Base-by-base conservation (phyloP, 495 filamentous ascomycete species). In the Xanthoparmelia taractica region DNA sequence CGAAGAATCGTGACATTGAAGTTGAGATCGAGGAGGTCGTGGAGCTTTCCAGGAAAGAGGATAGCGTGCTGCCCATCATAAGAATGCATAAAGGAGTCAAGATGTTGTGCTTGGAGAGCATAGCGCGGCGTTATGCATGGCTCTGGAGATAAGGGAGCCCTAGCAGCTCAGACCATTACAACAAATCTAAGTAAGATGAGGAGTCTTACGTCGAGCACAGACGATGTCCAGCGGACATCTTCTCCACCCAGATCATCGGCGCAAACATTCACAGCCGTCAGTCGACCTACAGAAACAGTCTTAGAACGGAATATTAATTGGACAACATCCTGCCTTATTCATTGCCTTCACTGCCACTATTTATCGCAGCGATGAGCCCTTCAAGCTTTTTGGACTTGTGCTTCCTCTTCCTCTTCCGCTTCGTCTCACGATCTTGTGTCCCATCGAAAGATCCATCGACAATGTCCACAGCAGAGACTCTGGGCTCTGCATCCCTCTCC, bases 1-100 rank as follows among this genome's bases (percentile, higher is more conserved):
- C 73, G 84, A 84, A 68, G 88, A 91, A 68, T 81, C 80, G 38
- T 90, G 69, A 80, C 38, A 5, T 33, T 45, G 45, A 31, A 10
- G 37, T 20, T 38, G 41, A 25, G 47, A 57, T 31, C 27, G 50
- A 40, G 27, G 8, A 17, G 38, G 33, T 36, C 18, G 0, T 31
- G 33, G 25, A 47, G 47, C 0, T 40, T 33, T 36, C 15, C 11
- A 54, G 17, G 37, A 31, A n/a, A 33, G 15, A 20, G 25, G 36
- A 36, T 18, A 27, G 29, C 15, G 31, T 23, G 62, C 18, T 38
- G 27, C 11, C 0, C 48, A 29, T 31, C 48, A 52, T 31, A 57
- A 12, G 47, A 7, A 20, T 27, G 50, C 17, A 36, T 23, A 31
- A 36, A 25, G n/a, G 48, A 20, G 20, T 55, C 15, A 15, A 52